These are phyloP conservation scores for Lunularia cruciata DNA, from an alignment of 225 moss, liverwort and hornwort species.

Conservation along the genomic window DNA sequence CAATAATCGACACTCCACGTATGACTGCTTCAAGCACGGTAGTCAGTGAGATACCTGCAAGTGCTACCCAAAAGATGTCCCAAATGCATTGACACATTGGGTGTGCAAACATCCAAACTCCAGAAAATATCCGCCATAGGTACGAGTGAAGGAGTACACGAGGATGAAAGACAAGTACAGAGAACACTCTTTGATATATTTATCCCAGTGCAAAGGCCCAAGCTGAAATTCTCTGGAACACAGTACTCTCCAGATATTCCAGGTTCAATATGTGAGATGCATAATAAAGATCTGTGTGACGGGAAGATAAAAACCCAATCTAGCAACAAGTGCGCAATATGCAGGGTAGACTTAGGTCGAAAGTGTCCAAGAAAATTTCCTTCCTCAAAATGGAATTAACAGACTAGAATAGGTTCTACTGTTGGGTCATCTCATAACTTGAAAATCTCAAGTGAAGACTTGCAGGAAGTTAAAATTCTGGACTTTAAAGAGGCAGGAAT, in stretches of 20 bases:
- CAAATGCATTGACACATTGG: too few relatives aligned
- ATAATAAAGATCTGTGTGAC: background rate
- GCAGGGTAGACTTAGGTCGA: background rate
- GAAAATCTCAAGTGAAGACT: background rate
- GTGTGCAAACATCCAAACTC: too few relatives aligned
- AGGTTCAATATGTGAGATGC: background rate
- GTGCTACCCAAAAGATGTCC: too few relatives aligned
- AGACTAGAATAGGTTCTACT: conserved; percentile 1
- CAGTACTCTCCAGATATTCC: background rate
- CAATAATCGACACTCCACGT: too few relatives aligned
- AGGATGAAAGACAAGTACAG: too few relatives aligned
- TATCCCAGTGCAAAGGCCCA: background rate
- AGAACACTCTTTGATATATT: background rate
- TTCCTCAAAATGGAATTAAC: background rate
- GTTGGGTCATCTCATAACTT: background rate
- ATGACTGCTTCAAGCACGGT: too few relatives aligned
- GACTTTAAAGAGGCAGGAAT: background rate
- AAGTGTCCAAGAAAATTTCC: background rate
- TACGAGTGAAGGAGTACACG: too few relatives aligned
- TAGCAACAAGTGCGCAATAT: too few relatives aligned
- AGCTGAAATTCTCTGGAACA: background rate
- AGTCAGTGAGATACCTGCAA: too few relatives aligned
- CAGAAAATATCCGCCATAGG: too few relatives aligned
- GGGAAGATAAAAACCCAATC: background rate
- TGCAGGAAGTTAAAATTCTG: background rate